Evolutionary conservation across 2,329 filamentous ascomycete species (phyloP).

Genomic region (Hypoxylon sp.): DNA sequence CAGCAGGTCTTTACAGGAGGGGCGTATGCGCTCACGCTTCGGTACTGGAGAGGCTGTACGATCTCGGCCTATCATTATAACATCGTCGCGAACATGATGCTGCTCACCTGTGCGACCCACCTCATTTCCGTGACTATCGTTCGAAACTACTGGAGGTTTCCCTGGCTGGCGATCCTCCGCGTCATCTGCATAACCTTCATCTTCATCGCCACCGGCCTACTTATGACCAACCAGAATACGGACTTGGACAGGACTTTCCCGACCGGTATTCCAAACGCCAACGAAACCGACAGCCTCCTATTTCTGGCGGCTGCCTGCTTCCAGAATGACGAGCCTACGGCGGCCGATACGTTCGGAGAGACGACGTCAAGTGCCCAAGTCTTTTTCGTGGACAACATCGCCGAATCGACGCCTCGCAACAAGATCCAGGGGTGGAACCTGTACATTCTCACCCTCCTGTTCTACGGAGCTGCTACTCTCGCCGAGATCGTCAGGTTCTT

Average conservation of each 20-base stretch:
- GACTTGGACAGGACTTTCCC: conserved; percentile 42
- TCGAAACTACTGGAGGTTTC: conserved; percentile 52
- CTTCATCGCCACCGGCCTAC: conserved; percentile 50
- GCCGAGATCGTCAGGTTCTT: conserved; percentile 42
- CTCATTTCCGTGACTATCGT: conserved; percentile 52
- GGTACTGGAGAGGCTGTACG: conserved; percentile 50
- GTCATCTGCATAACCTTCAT: conserved; percentile 48
- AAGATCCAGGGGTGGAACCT: conserved; percentile 46
- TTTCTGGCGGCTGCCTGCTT: conserved; percentile 52
- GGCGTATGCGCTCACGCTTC: conserved; percentile 52
- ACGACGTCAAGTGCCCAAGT: conserved; percentile 25
- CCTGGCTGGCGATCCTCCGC: conserved; percentile 47
- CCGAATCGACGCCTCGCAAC: conserved; percentile 37
- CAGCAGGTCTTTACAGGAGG: conserved; percentile 55
- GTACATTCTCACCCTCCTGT: conserved; percentile 44
- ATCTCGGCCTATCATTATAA: conserved; percentile 55
- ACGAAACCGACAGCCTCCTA: conserved; percentile 41
- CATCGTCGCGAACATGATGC: conserved; percentile 52
- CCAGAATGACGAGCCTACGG: conserved; percentile 35
- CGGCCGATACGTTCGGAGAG: conserved; percentile 30
- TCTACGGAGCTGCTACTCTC: conserved; percentile 43
- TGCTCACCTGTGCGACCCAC: conserved; percentile 54
- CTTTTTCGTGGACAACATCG: conserved; percentile 38
- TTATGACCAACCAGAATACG: conserved; percentile 51
- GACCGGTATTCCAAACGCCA: conserved; percentile 44